Conservation (phyloP, 1,139 yeast species). For the Protomyces gravidus region DNA sequence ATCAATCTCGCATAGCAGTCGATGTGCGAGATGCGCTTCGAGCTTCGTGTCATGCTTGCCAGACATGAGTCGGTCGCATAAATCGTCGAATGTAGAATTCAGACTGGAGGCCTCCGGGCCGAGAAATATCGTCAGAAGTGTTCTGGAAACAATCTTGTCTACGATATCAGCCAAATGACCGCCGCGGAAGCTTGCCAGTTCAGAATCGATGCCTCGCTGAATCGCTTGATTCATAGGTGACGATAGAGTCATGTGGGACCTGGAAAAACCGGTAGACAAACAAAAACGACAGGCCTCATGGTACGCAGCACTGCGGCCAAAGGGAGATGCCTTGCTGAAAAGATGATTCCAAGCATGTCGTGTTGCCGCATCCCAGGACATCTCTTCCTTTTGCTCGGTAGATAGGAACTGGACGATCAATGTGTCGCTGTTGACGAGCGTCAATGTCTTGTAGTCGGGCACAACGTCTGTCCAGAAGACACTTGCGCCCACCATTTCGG, state of each 20-base stretch:
- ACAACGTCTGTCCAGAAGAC: conserved; percentile 24
- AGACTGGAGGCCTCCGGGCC: neutral
- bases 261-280: conserved; percentile 7
- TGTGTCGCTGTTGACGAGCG: neutral
- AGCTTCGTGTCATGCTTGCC: neutral
- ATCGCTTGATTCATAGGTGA: neutral
- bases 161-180: neutral
- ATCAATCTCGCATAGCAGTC: neutral
- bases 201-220: neutral
- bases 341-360: conserved; percentile 15
- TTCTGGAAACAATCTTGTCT: neutral
- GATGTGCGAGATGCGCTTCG: neutral
- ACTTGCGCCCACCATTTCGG: neutral
- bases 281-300: conserved; percentile 5
- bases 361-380: conserved; percentile 20
- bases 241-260: neutral
- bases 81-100: neutral
- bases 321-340: neutral
- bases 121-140: neutral
- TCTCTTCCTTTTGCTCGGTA: conserved; percentile 9
- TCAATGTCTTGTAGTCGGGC: neutral
- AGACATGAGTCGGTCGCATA: neutral
- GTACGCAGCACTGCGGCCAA: conserved; percentile 6
- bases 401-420: conserved; percentile 10
- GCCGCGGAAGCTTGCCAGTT: neutral